Base-by-base conservation (phyloP, 2,329 filamentous ascomycete species). In the Rutstroemia sp. region DNA sequence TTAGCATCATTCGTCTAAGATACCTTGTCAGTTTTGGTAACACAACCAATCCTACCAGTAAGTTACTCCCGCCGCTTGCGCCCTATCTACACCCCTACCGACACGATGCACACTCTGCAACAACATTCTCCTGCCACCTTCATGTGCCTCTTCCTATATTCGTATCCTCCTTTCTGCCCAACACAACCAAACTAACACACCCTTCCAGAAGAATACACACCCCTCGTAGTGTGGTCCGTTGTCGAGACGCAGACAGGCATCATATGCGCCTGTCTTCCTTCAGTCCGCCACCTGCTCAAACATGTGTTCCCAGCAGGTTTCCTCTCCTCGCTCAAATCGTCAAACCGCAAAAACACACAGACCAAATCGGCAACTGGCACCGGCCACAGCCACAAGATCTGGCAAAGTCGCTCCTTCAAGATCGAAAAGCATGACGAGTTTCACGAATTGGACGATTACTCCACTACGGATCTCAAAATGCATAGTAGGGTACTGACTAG, bases 1-100 rank as follows among this genome's bases (percentile, higher is more conserved):
- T 60, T 21, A 60, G 58, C 23, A 53, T 63, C 51, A 39, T 63
- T 7, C 61, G 62, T 4, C 30, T 63, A 2, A 51, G 55, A 48
- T 38, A 48, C n/a, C 60, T 64, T 25, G 44, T 61, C 19, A 42
- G 48, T 16, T 61, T 52, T 39, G 46, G 51, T 12, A 54, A 58
- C 21, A 56, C 59, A 4, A 51, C 51, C n/a, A 61, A 64, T 39
- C 56, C 54, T 23, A 61, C 59, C 16, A 48, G 45, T 44, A 55
- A 49, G 34, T 44, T 8, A 17, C 10, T 17, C 14, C 40, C n/a
- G n/a, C 10, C 40, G 12, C 30, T 34, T 34, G 30, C 30, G 30
- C 30, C 30, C 12, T 34, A 12, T 34, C 12, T 12, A 12, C 10
- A 34, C 30, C 30, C 10, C 30, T 34, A 34, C 30, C 12, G 9